Conservation (phyloP, 23 red algal genomes). For the Agarophyton chilense region DNA sequence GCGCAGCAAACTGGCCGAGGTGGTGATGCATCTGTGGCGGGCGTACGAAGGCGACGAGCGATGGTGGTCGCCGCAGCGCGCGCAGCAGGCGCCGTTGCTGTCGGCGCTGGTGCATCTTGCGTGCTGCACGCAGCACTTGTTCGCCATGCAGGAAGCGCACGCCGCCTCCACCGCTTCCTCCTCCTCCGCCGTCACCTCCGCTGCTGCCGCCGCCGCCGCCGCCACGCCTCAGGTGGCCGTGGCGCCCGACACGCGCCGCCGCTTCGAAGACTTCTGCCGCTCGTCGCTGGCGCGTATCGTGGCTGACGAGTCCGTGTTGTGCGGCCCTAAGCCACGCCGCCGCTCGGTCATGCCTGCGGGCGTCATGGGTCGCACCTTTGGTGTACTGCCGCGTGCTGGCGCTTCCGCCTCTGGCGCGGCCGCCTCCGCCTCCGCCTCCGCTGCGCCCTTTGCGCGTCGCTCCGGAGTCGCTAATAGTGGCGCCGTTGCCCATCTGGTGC, state of each 20-base stretch:
- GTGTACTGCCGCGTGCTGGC: background rate
- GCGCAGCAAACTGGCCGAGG: background rate
- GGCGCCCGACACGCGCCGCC: background rate
- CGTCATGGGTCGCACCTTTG: background rate
- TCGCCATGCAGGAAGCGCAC: conserved; percentile 47
- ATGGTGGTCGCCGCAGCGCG: conserved; percentile 1
- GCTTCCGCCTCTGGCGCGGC: background rate
- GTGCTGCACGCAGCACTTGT: conserved; percentile 41
- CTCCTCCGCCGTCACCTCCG: no score
- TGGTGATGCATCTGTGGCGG: conserved; percentile 11
- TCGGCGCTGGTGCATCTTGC: conserved; percentile 50
- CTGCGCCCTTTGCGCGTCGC: background rate
- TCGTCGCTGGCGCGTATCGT: background rate
- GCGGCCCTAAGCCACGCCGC: conserved; percentile 33
- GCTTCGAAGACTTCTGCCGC: conserved; percentile 12
- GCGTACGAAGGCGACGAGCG: background rate
- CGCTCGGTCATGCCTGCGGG: background rate
- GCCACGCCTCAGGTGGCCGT: no score
- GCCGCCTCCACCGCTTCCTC: no score
- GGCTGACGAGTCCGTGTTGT: background rate
- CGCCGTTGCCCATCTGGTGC: conserved; percentile 30
- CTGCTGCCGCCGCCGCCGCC: no score
- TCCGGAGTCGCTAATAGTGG: background rate
- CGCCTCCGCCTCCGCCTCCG: no score
- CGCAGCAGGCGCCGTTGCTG: conserved; percentile 4